phyloP scores from a whole-genome alignment of 257 asterid genomes.

The Galeopsis tetrahit region DNA sequence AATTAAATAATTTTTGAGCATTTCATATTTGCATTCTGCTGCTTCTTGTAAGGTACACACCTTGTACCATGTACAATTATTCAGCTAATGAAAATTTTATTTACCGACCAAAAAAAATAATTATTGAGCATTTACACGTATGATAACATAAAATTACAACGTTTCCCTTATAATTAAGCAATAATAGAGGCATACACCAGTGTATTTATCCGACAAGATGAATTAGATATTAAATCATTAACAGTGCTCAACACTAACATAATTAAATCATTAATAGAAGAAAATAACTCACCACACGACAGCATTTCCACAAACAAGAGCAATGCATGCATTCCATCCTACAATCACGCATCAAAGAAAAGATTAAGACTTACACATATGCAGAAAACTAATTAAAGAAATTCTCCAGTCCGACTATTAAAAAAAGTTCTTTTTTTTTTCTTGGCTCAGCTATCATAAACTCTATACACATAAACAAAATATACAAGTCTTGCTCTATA shows the following conservation, averaged over 20 bases:
- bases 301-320: slow-evolving; percentile 95
- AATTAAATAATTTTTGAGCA: slow-evolving; percentile 18
- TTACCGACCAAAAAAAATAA: too few relatives aligned
- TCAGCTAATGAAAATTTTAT: too few relatives aligned
- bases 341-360: slow-evolving; percentile 29
- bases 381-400: slow-evolving; percentile 7
- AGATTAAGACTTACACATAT: slow-evolving; percentile 1
- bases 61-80: too few relatives aligned
- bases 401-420: neutral
- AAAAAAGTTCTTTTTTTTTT: neutral
- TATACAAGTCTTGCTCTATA: slow-evolving; percentile 12
- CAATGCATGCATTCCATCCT: slow-evolving; percentile 99
- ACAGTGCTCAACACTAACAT: neutral
- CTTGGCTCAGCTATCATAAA: slow-evolving; percentile 1
- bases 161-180: slow-evolving; percentile 4
- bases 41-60: too few relatives aligned
- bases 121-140: neutral
- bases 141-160: neutral
- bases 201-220: neutral
- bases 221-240: neutral
- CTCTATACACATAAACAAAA: neutral
- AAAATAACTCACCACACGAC: slow-evolving; percentile 83
- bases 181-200: slow-evolving; percentile 9
- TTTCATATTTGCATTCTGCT: too few relatives aligned
- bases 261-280: slow-evolving; percentile 12